These are phyloP conservation scores for Coemansia sp. DNA, from an alignment of 192 early-diverging fungal species.

Conservation along the genomic window DNA sequence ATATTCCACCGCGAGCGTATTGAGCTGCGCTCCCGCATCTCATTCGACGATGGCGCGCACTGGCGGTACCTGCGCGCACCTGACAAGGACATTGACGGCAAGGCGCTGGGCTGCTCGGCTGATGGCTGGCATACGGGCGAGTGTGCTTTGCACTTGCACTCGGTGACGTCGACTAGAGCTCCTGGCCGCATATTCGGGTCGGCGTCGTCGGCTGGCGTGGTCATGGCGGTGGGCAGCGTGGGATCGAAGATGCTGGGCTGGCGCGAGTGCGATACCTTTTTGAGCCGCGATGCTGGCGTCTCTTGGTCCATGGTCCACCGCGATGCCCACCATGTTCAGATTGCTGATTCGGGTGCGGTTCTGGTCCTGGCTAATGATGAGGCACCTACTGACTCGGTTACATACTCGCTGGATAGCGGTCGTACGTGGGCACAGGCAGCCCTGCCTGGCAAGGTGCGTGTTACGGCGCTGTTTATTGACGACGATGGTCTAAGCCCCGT, in stretches of 20 bases:
- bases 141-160: constrained; percentile 89
- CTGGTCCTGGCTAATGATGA: constrained; percentile 75
- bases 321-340: constrained; percentile 84
- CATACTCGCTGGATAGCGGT: constrained; percentile 82
- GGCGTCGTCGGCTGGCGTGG: constrained; percentile 73
- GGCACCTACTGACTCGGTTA: constrained; percentile 59
- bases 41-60: constrained; percentile 83
- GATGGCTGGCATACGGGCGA: constrained; percentile 49
- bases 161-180: constrained; percentile 71
- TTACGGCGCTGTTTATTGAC: constrained; percentile 76
- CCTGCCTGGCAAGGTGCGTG: constrained; percentile 60
- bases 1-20: constrained; percentile 55
- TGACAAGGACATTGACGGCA: constrained; percentile 59
- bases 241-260: constrained; percentile 72
- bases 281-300: constrained; percentile 84
- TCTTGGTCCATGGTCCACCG: constrained; percentile 70
- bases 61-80: constrained; percentile 80
- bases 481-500: constrained; percentile 76
- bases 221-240: constrained; percentile 93
- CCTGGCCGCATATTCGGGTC: constrained; percentile 77
- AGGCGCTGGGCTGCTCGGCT: constrained; percentile 61
- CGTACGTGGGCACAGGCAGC: constrained; percentile 65
- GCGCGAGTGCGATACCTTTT: constrained; percentile 81
- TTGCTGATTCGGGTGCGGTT: constrained; percentile 80
- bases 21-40: constrained; percentile 72